Evolutionary conservation across 2,329 filamentous ascomycete genomes (phyloP), one percentile per base, ranked within the genome.

Genomic region (Aspergillus sp.): DNA sequence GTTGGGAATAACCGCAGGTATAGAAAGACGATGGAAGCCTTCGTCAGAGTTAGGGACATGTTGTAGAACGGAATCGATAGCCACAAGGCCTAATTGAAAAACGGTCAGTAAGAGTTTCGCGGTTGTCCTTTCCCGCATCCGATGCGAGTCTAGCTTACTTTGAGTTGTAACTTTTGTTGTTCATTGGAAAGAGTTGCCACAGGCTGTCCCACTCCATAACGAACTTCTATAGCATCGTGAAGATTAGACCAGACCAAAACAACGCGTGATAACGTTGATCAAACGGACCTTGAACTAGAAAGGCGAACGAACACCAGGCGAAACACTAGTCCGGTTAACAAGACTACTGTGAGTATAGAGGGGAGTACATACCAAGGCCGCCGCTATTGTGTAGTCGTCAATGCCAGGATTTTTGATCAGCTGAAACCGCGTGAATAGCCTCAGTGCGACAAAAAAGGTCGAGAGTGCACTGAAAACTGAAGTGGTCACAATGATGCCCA

Each of bases 61-160:
- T 47, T 47, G 45, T 47, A 47, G 29, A 47, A 47, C 10, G 45
- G 45, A 21, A 47, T 47, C 14, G 45, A 47, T 10, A 47, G 45
- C 45, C 45, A 47, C 34, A 47, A n/a, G 3, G 45, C 25, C 45
- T 47, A 20, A 9, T 36, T 21, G 19, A 42, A 19, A 13, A 42
- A 7, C 6, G 40, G 11, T 29, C 11, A 29, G 25, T 10, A 29
- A 10, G 25, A 29, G 7, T 10, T 9, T 25, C 23, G 23, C 23
- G 7, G 11, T 10, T 10, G 3, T 29, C 3, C 25, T 29, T 29
- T 29, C 25, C 9, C 11, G 7, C 9, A 10, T 29, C 9, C 5
- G 2, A 29, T 1, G 25, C 7, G 25, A 3, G 25, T 9, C 25
- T 29, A 4, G 10, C 25, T 34, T 21, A 36, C 32, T 36, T 47